Conservation (phyloP, 176 grass and related monocot genomes). For the Melocanna baccifera region DNA sequence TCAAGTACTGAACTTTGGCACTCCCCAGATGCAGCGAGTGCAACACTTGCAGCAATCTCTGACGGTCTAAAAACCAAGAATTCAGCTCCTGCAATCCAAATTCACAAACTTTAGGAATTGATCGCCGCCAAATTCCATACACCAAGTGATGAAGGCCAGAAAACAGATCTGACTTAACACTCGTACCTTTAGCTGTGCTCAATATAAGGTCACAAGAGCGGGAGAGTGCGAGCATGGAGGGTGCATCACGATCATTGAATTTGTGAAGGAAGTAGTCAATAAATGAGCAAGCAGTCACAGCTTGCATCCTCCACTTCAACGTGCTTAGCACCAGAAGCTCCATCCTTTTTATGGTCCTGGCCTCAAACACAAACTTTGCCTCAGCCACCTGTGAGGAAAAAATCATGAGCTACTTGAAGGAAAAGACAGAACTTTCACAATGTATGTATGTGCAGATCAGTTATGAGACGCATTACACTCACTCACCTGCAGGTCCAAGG, state of each 20-base stretch:
- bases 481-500: slow-evolving; percentile 72
- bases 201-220: slow-evolving; percentile 67
- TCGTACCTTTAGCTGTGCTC: slow-evolving; percentile 65
- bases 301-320: slow-evolving; percentile 87
- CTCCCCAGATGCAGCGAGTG: slow-evolving; percentile 57
- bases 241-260: slow-evolving; percentile 53
- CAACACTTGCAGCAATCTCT: slow-evolving; percentile 76
- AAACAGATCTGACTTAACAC: slow-evolving; percentile 6
- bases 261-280: slow-evolving; percentile 89
- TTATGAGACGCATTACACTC: slow-evolving; percentile 20
- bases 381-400: slow-evolving; percentile 52
- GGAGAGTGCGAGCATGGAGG: slow-evolving; percentile 52
- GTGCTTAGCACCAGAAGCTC: slow-evolving; percentile 75
- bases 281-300: slow-evolving; percentile 88
- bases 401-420: slow-evolving; percentile 5
- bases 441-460: neutral
- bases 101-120: slow-evolving; percentile 16
- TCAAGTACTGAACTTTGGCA: slow-evolving; percentile 52
- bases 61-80: slow-evolving; percentile 85
- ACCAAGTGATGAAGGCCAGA: neutral
- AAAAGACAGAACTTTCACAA: slow-evolving; percentile 16
- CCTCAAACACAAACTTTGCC: slow-evolving; percentile 61
- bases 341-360: slow-evolving; percentile 84
- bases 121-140: slow-evolving; percentile 2
- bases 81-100: slow-evolving; percentile 60